Evolutionary conservation across 306 rosid species (phyloP).

Genomic region (Cyamopsis tetragonoloba): DNA sequence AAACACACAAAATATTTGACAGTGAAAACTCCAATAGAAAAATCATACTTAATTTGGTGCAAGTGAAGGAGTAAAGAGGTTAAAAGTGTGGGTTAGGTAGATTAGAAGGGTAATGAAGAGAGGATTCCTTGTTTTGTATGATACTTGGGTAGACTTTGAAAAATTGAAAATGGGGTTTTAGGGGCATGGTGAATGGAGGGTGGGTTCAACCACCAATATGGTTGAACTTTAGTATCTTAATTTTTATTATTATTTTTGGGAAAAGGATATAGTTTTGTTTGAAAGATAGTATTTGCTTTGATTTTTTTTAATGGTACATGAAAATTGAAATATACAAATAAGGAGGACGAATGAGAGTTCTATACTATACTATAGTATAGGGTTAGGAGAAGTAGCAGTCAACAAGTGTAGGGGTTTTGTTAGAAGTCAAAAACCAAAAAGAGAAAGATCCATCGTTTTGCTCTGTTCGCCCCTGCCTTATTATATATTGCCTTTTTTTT

Average conservation of each 20-base stretch:
- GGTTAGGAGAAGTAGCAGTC: neutral
- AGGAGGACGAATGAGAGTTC: slow-evolving; percentile 22
- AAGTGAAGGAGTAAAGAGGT: slow-evolving; percentile 10
- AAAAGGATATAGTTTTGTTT: neutral
- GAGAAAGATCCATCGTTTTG: neutral
- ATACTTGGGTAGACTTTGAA: slow-evolving; percentile 25
- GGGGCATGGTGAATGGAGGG: slow-evolving; percentile 36
- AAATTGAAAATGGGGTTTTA: neutral
- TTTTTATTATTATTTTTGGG: neutral
- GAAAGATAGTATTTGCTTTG: slow-evolving; percentile 1
- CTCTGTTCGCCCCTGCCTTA: neutral
- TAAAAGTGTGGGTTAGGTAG: slow-evolving; percentile 39
- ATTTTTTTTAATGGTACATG: neutral
- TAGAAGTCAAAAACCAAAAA: slow-evolving; percentile 7
- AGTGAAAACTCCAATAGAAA: no score
- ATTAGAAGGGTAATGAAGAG: slow-evolving; percentile 21
- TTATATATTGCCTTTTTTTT: neutral
- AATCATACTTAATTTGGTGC: slow-evolving; percentile 22
- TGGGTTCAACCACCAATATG: slow-evolving; percentile 63
- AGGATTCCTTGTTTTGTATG: slow-evolving; percentile 46
- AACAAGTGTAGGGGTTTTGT: slow-evolving; percentile 8
- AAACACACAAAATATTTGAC: no score
- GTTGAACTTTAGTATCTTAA: slow-evolving; percentile 51
- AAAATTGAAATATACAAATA: slow-evolving; percentile 3
- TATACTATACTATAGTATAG: no score